These are phyloP conservation scores for Abortiporus biennis DNA, from an alignment of 1,284 basidiomycete species.

Conservation along the genomic window DNA sequence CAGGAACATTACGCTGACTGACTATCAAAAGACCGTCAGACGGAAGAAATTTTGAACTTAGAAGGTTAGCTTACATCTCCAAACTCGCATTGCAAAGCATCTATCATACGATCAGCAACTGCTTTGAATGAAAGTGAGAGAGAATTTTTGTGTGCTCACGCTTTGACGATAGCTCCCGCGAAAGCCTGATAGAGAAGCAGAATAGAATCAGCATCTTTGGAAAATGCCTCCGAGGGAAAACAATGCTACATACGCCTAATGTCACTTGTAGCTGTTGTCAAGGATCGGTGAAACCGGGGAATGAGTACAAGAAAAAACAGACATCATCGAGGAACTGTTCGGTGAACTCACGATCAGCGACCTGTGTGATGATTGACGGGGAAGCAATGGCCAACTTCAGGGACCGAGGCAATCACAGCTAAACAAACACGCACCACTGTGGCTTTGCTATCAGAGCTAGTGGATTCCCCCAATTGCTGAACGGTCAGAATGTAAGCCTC, in stretches of 20 bases:
- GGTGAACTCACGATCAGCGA: slow-evolving; percentile 40
- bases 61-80: slow-evolving; percentile 48
- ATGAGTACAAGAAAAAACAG: no score
- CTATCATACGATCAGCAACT: slow-evolving; percentile 16
- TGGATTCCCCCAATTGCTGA: slow-evolving; percentile 42
- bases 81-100: slow-evolving; percentile 59
- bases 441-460: slow-evolving; percentile 34
- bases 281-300: no score
- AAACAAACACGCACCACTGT: slow-evolving; percentile 39
- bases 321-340: no score
- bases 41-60: slow-evolving; percentile 3
- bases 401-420: no score
- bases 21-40: slow-evolving; percentile 31
- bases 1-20: slow-evolving; percentile 48
- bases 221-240: not conserved
- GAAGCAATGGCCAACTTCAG: no score
- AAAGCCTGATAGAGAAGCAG: slow-evolving; percentile 46
- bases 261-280: slow-evolving; percentile 47
- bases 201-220: slow-evolving; percentile 3
- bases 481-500: slow-evolving; percentile 1
- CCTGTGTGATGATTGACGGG: slow-evolving; percentile 20
- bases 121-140: no score
- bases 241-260: slow-evolving; percentile 40
- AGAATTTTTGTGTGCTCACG: slow-evolving; percentile 34
- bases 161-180: slow-evolving; percentile 56